A percentile compares a stretch with the other conserved stretches of the same genome.
Conservation (phyloP, 768 basidiomycete species). For the Sarcomyxa edulis region DNA sequence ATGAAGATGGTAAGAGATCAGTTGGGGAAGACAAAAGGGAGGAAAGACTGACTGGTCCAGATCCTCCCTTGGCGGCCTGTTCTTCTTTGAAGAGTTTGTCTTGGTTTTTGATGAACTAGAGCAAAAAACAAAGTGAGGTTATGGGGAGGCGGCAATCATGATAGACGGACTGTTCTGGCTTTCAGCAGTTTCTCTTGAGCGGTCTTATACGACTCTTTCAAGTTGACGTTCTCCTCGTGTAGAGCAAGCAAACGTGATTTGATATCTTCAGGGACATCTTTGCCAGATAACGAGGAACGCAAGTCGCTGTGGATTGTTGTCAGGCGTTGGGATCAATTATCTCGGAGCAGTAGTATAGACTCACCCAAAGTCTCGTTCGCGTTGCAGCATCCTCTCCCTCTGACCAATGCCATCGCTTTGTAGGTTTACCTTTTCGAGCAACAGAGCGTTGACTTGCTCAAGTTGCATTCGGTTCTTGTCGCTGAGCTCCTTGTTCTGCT, state of each 20-base stretch:
- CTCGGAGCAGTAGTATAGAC: constrained; percentile 5
- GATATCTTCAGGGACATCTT: constrained; percentile 78
- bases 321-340: constrained; percentile 1
- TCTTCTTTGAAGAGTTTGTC: constrained; percentile 86
- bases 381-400: constrained; percentile 79
- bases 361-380: constrained; percentile 83
- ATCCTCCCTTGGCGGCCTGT: constrained; percentile 50
- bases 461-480: constrained; percentile 91
- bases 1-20: constrained; percentile 5
- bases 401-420: constrained; percentile 91
- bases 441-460: constrained; percentile 78
- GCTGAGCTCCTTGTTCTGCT: constrained; percentile 61
- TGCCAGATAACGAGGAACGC: constrained; percentile 70
- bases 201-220: constrained; percentile 70
- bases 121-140: not conserved
- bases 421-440: constrained; percentile 86
- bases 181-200: constrained; percentile 73
- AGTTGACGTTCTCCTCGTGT: constrained; percentile 70
- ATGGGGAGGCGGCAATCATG: not conserved
- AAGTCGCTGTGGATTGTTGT: constrained; percentile 50
- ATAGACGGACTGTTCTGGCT: constrained; percentile 57
- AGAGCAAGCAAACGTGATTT: constrained; percentile 67
- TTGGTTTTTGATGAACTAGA: constrained; percentile 87
- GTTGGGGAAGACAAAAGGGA: not conserved
- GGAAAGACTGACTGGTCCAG: constrained; percentile 35